These are phyloP conservation scores for Pichia ethanolica DNA, from an alignment of 805 yeast species.

Conservation along the genomic window DNA sequence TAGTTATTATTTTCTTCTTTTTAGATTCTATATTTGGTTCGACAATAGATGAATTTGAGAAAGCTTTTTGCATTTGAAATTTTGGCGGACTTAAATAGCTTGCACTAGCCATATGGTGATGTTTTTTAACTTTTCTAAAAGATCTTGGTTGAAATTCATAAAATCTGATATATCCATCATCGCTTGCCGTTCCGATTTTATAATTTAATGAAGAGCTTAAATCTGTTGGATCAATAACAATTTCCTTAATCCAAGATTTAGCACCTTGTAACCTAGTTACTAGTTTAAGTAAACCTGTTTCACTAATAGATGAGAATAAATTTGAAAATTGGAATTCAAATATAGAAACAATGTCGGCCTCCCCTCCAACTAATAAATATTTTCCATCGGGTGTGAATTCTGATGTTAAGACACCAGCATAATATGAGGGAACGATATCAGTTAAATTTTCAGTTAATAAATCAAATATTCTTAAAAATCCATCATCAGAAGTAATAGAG, in stretches of 20 bases:
- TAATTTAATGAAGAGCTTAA: slow-evolving; percentile 30
- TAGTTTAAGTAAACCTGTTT: slow-evolving; percentile 18
- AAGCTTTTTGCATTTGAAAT: slow-evolving; percentile 3
- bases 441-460: slow-evolving; percentile 34
- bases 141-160: slow-evolving; percentile 49
- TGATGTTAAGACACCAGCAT: slow-evolving; percentile 52
- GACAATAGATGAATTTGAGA: neutral
- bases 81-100: slow-evolving; percentile 1
- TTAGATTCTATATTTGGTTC: neutral
- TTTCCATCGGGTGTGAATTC: slow-evolving; percentile 42
- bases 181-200: slow-evolving; percentile 47
- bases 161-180: slow-evolving; percentile 43
- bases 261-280: slow-evolving; percentile 38
- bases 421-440: slow-evolving; percentile 57
- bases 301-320: slow-evolving; percentile 10
- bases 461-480: slow-evolving; percentile 52
- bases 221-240: slow-evolving; percentile 36
- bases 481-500: slow-evolving; percentile 59
- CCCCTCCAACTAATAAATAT: slow-evolving; percentile 45
- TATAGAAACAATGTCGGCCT: slow-evolving; percentile 43
- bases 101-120: neutral
- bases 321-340: slow-evolving; percentile 25
- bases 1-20: neutral
- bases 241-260: slow-evolving; percentile 41
- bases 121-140: slow-evolving; percentile 29